phyloP scores from a whole-genome alignment of 805 yeast genomes.

The Clavispora asparagi region DNA sequence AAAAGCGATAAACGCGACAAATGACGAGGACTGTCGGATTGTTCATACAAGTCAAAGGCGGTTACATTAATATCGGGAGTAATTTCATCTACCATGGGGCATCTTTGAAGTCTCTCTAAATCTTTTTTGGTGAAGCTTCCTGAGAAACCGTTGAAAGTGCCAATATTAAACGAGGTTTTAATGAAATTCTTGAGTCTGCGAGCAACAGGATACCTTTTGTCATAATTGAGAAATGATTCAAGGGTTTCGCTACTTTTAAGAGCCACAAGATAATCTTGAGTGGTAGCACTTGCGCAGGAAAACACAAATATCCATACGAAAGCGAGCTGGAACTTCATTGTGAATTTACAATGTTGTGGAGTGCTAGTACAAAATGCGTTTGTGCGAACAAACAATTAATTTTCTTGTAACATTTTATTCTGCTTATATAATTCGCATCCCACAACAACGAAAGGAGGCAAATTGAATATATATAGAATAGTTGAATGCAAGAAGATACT shows the following conservation, averaged over 20 bases:
- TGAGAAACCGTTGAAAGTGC: constrained; percentile 65
- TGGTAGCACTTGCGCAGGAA: neutral
- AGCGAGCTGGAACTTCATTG: neutral
- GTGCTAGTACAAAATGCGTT: neutral
- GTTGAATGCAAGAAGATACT: neutral
- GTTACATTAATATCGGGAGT: constrained; percentile 61
- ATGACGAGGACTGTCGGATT: constrained; percentile 56
- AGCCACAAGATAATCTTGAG: constrained; percentile 40
- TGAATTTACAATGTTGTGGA: neutral
- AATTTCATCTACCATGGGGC: constrained; percentile 63
- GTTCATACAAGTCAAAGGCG: constrained; percentile 46
- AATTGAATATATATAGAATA: neutral
- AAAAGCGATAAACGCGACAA: constrained; percentile 58
- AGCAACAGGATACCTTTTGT: constrained; percentile 27
- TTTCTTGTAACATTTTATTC: neutral
- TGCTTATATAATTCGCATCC: constrained; percentile 1
- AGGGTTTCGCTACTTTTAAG: constrained; percentile 46
- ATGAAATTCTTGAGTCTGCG: constrained; percentile 45
- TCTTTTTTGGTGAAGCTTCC: constrained; percentile 52
- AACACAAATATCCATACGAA: neutral
- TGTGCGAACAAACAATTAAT: neutral
- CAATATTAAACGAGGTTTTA: constrained; percentile 55
- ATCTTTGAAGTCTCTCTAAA: constrained; percentile 42
- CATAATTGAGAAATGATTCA: constrained; percentile 44
- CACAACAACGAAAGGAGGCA: constrained; percentile 2